phyloP scores from a whole-genome alignment of 345 rosid genomes.

The Litchi chinensis region DNA sequence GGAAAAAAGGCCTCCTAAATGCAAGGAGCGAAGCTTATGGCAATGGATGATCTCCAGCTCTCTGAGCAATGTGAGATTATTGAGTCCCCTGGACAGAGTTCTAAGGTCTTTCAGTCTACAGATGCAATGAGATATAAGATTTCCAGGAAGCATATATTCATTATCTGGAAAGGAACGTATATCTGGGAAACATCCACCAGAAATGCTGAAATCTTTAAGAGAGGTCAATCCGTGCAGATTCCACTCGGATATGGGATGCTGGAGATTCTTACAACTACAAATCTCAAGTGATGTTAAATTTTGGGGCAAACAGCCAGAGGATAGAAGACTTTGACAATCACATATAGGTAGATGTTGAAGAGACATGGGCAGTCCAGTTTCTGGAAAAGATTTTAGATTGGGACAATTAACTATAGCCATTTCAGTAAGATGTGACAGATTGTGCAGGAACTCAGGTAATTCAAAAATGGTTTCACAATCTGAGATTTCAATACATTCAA shows the following conservation, averaged over 20 bases:
- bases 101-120: background rate
- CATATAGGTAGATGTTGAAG: no score
- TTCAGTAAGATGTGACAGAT: no score
- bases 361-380: no score
- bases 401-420: no score
- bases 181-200: background rate
- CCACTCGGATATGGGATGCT: background rate
- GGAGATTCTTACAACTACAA: no score
- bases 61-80: slow-evolving; percentile 21
- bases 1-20: slow-evolving; percentile 20
- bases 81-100: slow-evolving; percentile 21
- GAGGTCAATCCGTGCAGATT: background rate
- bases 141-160: slow-evolving; percentile 15
- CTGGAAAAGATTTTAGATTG: no score
- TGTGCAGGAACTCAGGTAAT: no score
- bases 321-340: no score
- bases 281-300: no score
- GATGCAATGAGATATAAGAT: background rate
- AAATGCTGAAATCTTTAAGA: background rate
- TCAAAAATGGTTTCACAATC: no score
- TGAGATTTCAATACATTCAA: no score
- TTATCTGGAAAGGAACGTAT: background rate
- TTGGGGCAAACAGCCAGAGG: no score
- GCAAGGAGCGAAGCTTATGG: slow-evolving; percentile 22
- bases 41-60: slow-evolving; percentile 20